Conservation (phyloP, 208 protist species). For the Wallacemonas sp. region DNA sequence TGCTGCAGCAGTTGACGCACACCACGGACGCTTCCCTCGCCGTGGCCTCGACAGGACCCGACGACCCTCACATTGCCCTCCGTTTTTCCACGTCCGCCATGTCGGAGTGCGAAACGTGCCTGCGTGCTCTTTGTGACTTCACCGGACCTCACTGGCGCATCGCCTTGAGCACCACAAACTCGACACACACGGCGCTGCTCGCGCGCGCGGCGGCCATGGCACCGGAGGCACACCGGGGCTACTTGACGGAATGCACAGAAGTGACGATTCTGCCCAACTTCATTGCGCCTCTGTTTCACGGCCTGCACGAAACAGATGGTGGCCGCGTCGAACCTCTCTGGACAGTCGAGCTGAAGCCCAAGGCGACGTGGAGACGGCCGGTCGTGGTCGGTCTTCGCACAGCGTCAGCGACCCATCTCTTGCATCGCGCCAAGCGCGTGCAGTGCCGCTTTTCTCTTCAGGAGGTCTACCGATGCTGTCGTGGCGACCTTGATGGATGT, state of each 20-base stretch:
- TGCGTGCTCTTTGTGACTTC: conserved; percentile 25
- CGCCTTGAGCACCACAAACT: neutral
- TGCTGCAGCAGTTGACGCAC: neutral
- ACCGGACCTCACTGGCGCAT: conserved; percentile 28
- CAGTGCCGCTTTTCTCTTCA: conserved; percentile 65
- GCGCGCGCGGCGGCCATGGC: conserved; percentile 18
- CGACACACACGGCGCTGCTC: conserved; percentile 10
- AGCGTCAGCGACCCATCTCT: conserved; percentile 32
- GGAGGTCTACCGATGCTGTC: conserved; percentile 52
- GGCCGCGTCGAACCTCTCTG: neutral
- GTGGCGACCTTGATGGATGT: too few species aligned
- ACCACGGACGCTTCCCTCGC: neutral
- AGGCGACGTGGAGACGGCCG: conserved; percentile 57
- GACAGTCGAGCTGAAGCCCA: conserved; percentile 82
- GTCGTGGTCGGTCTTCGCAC: conserved; percentile 58
- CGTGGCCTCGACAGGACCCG: too few species aligned
- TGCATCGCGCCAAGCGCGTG: conserved; percentile 46
- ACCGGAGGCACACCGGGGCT: conserved; percentile 16
- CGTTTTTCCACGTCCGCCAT: conserved; percentile 23
- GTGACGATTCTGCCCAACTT: conserved; percentile 47
- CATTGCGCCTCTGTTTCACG: neutral
- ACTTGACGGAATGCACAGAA: conserved; percentile 22
- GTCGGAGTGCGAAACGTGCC: conserved; percentile 42
- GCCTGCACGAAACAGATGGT: neutral
- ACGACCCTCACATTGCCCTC: neutral